Evolutionary conservation across 2,329 filamentous ascomycete species (phyloP).

Genomic region (Phialemoniopsis sp.): DNA sequence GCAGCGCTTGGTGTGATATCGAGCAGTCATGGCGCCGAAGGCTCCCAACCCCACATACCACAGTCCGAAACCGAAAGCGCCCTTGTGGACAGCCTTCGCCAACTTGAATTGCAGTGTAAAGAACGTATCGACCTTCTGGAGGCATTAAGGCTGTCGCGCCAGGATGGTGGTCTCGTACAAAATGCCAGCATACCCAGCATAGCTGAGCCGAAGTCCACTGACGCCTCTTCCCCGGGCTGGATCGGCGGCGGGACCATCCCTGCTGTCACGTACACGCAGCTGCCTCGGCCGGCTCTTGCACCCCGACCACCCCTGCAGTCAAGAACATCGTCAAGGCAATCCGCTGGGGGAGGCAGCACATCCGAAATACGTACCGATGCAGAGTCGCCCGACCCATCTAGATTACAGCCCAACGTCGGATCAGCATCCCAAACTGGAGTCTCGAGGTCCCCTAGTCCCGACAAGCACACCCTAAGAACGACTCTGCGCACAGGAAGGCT

Average conservation of each 20-base stretch:
- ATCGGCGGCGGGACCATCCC: conserved; percentile 81
- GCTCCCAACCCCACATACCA: conserved; percentile 48
- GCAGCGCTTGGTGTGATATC: conserved; percentile 78
- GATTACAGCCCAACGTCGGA: too few species aligned
- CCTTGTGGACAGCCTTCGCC: conserved; percentile 72
- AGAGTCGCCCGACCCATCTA: conserved; percentile 16
- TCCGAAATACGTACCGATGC: background rate
- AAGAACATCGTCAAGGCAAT: conserved; percentile 47
- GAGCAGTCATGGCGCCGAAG: too few species aligned
- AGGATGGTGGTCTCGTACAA: conserved; percentile 30
- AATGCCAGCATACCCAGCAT: conserved; percentile 11
- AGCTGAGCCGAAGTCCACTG: conserved; percentile 9
- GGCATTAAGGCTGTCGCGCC: conserved; percentile 66
- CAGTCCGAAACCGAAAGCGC: conserved; percentile 80
- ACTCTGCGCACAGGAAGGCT: conserved; percentile 50
- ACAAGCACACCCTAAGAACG: conserved; percentile 58
- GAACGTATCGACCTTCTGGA: conserved; percentile 87
- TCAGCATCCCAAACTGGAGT: conserved; percentile 21
- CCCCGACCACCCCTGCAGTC: conserved; percentile 38
- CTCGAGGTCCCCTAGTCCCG: conserved; percentile 50
- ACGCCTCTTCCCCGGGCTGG: conserved; percentile 44
- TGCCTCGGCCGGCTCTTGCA: conserved; percentile 65
- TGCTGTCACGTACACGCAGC: conserved; percentile 71
- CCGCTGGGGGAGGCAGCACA: conserved; percentile 28
- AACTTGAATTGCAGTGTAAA: conserved; percentile 87